Evolutionary conservation across 106 monocot species (phyloP).

Genomic region (Iris macrosiphon): DNA sequence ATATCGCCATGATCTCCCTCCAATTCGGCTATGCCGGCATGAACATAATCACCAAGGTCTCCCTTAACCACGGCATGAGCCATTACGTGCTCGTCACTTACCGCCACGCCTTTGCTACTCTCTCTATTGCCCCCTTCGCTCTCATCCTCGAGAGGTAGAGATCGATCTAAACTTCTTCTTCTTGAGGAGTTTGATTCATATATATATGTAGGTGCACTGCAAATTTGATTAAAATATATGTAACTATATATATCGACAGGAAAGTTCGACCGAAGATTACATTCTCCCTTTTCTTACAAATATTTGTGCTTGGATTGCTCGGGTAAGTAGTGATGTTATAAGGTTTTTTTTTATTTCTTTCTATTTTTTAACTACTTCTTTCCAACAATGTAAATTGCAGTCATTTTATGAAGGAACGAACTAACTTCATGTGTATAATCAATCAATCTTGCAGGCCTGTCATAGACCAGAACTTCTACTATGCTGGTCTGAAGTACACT

Average conservation of each 20-base stretch:
- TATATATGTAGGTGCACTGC: too few relatives aligned
- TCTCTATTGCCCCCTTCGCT: conserved; percentile 65
- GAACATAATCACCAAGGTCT: conserved; percentile 61
- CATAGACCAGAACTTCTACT: conserved; percentile 75
- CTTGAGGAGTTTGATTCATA: too few relatives aligned
- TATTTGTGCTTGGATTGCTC: conserved; percentile 48
- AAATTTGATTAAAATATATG: not conserved
- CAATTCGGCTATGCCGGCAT: conserved; percentile 75
- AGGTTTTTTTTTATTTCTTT: not conserved
- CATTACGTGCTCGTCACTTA: conserved; percentile 65
- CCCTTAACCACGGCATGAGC: conserved; percentile 66
- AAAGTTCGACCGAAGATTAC: conserved; percentile 62
- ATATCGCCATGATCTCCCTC: conserved; percentile 47
- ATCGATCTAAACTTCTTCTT: too few relatives aligned
- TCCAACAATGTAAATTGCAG: too few relatives aligned
- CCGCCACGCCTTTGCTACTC: conserved; percentile 63
- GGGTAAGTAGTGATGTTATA: conserved; percentile 29
- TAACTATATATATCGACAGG: conserved; percentile 10
- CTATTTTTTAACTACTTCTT: not conserved
- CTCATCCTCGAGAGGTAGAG: conserved; percentile 53
- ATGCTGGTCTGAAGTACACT: conserved; percentile 50
- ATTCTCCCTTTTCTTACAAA: conserved; percentile 43
- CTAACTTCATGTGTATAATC: not conserved
- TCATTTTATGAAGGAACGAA: too few relatives aligned
- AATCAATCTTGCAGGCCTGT: conserved; percentile 33